Conservation (phyloP, 2,329 filamentous ascomycete genomes). For the Phyllosticta citriasiana region DNA sequence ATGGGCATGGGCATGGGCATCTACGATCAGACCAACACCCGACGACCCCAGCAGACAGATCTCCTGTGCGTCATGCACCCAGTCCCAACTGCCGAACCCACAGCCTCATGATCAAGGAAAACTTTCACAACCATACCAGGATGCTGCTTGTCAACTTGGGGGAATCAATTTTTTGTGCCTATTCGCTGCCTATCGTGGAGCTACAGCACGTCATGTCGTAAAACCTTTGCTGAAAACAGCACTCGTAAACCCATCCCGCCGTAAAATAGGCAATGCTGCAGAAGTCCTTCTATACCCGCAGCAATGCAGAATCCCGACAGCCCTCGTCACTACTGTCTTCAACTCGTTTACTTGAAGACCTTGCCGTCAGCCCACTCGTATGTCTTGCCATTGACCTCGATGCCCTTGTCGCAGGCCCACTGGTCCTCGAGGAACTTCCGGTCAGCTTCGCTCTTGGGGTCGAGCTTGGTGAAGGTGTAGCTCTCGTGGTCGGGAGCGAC, state of each 20-base stretch:
- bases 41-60: slow-evolving; percentile 4
- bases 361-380: slow-evolving; percentile 86
- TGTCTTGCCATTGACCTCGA: slow-evolving; percentile 73
- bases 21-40: background rate
- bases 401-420: slow-evolving; percentile 88
- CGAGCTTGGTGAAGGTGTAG: slow-evolving; percentile 94
- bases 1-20: too few relatives aligned
- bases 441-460: slow-evolving; percentile 77
- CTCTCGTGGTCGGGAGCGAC: slow-evolving; percentile 96
- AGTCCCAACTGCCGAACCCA: slow-evolving; percentile 1
- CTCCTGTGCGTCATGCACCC: slow-evolving; percentile 8
- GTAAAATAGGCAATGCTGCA: slow-evolving; percentile 1
- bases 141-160: background rate
- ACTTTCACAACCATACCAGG: slow-evolving; percentile 1
- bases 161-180: slow-evolving; percentile 5
- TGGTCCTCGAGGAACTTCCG: slow-evolving; percentile 72
- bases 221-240: slow-evolving; percentile 4
- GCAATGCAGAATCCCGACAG: slow-evolving; percentile 2
- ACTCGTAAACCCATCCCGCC: slow-evolving; percentile 8
- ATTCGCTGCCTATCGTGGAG: slow-evolving; percentile 1
- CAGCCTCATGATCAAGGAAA: background rate
- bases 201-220: slow-evolving; percentile 10
- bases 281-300: slow-evolving; percentile 4
- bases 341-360: slow-evolving; percentile 83
- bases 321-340: background rate